Percentiles rank a stretch among this genome's conserved stretches.
Evolutionary conservation across 1,284 basidiomycete species (phyloP).

Genomic region (Trametes pubescens): DNA sequence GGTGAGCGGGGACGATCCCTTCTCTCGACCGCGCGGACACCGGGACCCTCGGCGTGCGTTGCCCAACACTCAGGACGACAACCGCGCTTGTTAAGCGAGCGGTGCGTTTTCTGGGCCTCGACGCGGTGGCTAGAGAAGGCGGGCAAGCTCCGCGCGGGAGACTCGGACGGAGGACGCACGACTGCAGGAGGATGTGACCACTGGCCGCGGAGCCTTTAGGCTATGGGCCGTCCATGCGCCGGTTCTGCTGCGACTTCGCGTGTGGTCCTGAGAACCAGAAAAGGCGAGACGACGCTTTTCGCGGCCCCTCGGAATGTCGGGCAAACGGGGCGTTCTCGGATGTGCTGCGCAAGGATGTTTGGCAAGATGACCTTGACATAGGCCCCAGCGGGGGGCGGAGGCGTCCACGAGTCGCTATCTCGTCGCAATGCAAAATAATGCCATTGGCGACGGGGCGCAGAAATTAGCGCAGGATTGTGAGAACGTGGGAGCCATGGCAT

Average conservation of each 20-base stretch:
- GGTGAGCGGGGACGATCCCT: constrained; percentile 12
- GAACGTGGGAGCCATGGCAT: constrained; percentile 28
- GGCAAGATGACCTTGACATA: constrained; percentile 8
- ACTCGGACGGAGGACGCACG: constrained; percentile 15
- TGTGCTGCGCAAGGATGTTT: constrained; percentile 13
- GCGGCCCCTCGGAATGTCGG: constrained; percentile 28
- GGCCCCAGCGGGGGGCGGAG: not conserved
- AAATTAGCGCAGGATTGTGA: constrained; percentile 25
- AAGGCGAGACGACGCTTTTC: constrained; percentile 21
- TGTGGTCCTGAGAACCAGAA: constrained; percentile 23
- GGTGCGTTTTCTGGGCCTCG: constrained; percentile 1
- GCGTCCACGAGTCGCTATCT: constrained; percentile 14
- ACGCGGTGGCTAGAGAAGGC: constrained; percentile 8
- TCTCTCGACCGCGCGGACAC: constrained; percentile 22
- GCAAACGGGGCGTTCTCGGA: constrained; percentile 30
- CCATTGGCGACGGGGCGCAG: constrained; percentile 22
- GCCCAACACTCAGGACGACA: not conserved
- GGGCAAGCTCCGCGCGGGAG: constrained; percentile 11
- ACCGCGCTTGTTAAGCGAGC: constrained; percentile 2
- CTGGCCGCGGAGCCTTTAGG: constrained; percentile 23
- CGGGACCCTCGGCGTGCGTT: constrained; percentile 27
- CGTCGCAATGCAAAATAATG: constrained; percentile 16
- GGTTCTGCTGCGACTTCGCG: constrained; percentile 26
- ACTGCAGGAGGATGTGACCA: constrained; percentile 19
- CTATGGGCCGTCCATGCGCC: constrained; percentile 17